Evolutionary conservation across 306 rosid genomes (phyloP).

Genomic region (Lupinus albus): DNA sequence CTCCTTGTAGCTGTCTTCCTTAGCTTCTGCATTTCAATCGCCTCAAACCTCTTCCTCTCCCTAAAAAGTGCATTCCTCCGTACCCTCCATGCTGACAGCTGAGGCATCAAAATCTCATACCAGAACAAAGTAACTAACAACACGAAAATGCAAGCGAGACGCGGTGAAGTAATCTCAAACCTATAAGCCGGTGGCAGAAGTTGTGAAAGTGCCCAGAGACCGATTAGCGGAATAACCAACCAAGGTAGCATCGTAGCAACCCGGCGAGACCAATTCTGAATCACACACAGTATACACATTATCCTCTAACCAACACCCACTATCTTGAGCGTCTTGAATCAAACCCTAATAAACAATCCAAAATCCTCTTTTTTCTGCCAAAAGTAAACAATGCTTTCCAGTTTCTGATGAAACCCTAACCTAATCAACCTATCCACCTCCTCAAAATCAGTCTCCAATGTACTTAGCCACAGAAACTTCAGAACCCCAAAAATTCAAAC

Average conservation of each 20-base stretch:
- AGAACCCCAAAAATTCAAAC: slow-evolving; percentile 75
- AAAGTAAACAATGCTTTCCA: slow-evolving; percentile 44
- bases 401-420: slow-evolving; percentile 57
- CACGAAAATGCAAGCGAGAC: slow-evolving; percentile 93
- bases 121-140: slow-evolving; percentile 92
- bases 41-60: slow-evolving; percentile 91
- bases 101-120: slow-evolving; percentile 99
- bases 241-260: slow-evolving; percentile 98
- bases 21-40: slow-evolving; percentile 87
- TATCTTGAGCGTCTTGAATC: slow-evolving; percentile 54
- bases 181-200: slow-evolving; percentile 92
- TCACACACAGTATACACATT: slow-evolving; percentile 99
- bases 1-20: slow-evolving; percentile 85
- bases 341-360: slow-evolving; percentile 49
- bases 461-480: slow-evolving; percentile 42
- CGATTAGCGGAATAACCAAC: slow-evolving; percentile 95
- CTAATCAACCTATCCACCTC: slow-evolving; percentile 31
- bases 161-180: slow-evolving; percentile 92
- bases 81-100: slow-evolving; percentile 87
- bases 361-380: slow-evolving; percentile 24
- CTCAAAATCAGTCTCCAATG: slow-evolving; percentile 47
- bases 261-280: slow-evolving; percentile 99
- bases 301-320: slow-evolving; percentile 75
- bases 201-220: slow-evolving; percentile 97
- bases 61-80: slow-evolving; percentile 77